phyloP scores from a whole-genome alignment of 1,284 basidiomycete genomes.

The Cutaneotrichosporon spelunceum region DNA sequence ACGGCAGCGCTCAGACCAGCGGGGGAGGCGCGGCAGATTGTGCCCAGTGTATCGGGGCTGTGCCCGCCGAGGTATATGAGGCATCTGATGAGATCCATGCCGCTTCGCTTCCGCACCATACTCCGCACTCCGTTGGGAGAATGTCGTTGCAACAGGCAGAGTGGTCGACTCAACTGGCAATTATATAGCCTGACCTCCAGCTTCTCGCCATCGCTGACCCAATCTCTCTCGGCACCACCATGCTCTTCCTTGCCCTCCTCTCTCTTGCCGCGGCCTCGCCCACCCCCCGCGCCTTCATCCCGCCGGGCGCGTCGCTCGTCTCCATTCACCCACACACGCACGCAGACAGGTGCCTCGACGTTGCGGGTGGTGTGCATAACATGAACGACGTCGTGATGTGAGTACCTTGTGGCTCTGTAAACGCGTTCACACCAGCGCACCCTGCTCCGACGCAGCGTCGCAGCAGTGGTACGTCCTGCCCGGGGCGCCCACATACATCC shows the following conservation, averaged over 20 bases:
- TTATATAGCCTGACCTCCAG: background rate
- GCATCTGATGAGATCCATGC: background rate
- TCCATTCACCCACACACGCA: slow-evolving; percentile 1
- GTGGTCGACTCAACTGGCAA: background rate
- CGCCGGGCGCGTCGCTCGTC: background rate
- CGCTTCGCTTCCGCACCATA: background rate
- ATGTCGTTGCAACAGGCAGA: background rate
- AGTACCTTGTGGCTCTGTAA: background rate
- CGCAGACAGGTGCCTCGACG: background rate
- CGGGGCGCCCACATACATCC: background rate
- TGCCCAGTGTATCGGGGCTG: background rate
- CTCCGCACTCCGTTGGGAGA: background rate
- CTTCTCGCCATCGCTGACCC: background rate
- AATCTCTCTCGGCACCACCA: background rate
- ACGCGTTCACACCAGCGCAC: background rate
- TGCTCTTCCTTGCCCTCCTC: background rate
- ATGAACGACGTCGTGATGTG: background rate
- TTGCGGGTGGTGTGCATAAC: background rate
- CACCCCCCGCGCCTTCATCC: slow-evolving; percentile 1
- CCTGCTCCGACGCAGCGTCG: background rate
- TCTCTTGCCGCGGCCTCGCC: background rate
- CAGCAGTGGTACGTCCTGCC: background rate
- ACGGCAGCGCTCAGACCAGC: too few relatives aligned
- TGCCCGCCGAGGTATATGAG: background rate
- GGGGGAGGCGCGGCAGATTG: too few relatives aligned